phyloP scores from a whole-genome alignment of 2,329 filamentous ascomycete genomes.

The Xylariaceae sp. region DNA sequence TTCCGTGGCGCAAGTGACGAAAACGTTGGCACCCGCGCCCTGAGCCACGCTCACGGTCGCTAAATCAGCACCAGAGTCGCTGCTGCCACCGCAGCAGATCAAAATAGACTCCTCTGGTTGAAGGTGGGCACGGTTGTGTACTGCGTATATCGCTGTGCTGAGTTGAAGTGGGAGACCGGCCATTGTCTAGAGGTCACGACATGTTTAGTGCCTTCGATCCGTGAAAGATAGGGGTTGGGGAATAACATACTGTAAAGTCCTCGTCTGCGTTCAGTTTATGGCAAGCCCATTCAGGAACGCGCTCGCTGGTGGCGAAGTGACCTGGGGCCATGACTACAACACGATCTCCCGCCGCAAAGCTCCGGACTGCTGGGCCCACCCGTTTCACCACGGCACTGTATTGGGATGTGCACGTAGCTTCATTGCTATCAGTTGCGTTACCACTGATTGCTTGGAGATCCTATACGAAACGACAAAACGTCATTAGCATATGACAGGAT shows the following conservation, averaged over 20 bases:
- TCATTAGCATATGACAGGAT: too few relatives aligned
- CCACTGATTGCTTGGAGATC: too few relatives aligned
- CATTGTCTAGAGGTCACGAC: slow-evolving; percentile 1
- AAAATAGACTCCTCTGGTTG: slow-evolving; percentile 29
- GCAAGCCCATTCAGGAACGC: slow-evolving; percentile 24
- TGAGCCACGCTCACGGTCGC: slow-evolving; percentile 24
- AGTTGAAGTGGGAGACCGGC: slow-evolving; percentile 26
- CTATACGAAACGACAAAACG: too few relatives aligned
- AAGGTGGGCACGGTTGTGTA: slow-evolving; percentile 28
- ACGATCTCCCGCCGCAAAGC: slow-evolving; percentile 25
- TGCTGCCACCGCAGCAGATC: slow-evolving; percentile 33
- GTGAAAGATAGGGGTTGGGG: too few relatives aligned
- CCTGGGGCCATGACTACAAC: slow-evolving; percentile 25
- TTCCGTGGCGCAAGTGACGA: too few relatives aligned
- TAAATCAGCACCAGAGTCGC: slow-evolving; percentile 28
- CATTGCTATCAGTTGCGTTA: too few relatives aligned
- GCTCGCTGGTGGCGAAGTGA: slow-evolving; percentile 25
- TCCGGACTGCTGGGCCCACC: slow-evolving; percentile 24
- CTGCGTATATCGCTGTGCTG: slow-evolving; percentile 30
- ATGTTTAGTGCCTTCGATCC: too few relatives aligned
- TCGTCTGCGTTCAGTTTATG: slow-evolving; percentile 21
- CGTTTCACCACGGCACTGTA: slow-evolving; percentile 22
- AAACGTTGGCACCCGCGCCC: not conserved
- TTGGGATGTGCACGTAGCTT: slow-evolving; percentile 11
- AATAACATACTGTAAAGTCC: slow-evolving; percentile 9